Evolutionary conservation across 164 flowering plant genomes (phyloP).

Genomic region (Amborella trichopoda): DNA sequence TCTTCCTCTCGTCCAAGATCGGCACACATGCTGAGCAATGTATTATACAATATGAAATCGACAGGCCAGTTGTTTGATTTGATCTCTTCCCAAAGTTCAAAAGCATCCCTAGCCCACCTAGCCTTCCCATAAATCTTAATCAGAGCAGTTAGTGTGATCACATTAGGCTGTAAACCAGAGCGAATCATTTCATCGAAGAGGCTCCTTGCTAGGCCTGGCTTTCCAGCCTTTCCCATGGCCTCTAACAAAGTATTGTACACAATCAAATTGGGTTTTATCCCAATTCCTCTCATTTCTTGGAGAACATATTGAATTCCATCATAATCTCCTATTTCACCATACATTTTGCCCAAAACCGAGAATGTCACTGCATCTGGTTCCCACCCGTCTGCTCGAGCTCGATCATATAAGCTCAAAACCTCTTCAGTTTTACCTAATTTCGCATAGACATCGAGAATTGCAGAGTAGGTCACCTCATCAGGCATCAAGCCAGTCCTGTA

Average conservation of each 20-base stretch:
- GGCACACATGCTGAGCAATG: slow-evolving; percentile 94
- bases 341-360: slow-evolving; percentile 74
- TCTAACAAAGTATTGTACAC: slow-evolving; percentile 81
- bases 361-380: slow-evolving; percentile 65
- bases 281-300: slow-evolving; percentile 67
- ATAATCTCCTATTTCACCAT: slow-evolving; percentile 84
- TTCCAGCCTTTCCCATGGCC: slow-evolving; percentile 86
- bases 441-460: slow-evolving; percentile 82
- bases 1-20: slow-evolving; percentile 85
- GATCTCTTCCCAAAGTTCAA: slow-evolving; percentile 75
- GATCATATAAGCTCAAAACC: slow-evolving; percentile 78
- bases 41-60: slow-evolving; percentile 75
- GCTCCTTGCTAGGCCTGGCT: slow-evolving; percentile 74
- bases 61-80: slow-evolving; percentile 63
- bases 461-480: slow-evolving; percentile 93
- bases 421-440: slow-evolving; percentile 77
- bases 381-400: slow-evolving; percentile 88
- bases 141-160: slow-evolving; percentile 66
- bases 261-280: slow-evolving; percentile 71
- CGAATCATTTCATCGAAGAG: slow-evolving; percentile 76
- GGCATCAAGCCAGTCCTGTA: slow-evolving; percentile 85
- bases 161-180: slow-evolving; percentile 56
- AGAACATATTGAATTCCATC: slow-evolving; percentile 77
- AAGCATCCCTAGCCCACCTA: slow-evolving; percentile 77
- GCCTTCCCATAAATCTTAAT: slow-evolving; percentile 87